Conservation (phyloP, 306 rosid genomes). For the Cucumis sativus region DNA sequence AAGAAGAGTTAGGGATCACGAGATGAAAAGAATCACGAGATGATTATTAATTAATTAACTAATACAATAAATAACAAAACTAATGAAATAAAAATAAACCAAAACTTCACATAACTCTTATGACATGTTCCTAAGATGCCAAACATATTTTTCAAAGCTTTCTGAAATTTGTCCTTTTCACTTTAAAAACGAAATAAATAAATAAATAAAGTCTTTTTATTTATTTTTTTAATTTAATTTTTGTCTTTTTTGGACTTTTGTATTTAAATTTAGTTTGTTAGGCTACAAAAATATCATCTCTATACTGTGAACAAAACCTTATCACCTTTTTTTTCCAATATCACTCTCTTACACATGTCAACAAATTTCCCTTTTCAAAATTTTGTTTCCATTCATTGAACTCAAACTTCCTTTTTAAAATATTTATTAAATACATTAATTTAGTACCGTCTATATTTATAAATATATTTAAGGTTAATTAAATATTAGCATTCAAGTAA, state of each 20-base stretch:
- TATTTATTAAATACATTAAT: not conserved
- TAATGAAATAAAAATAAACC: not conserved
- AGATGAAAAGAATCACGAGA: not conserved
- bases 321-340: not conserved
- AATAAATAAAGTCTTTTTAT: too few species aligned
- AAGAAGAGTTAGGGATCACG: not conserved
- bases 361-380: not conserved
- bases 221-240: not conserved
- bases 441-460: too few species aligned
- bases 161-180: not conserved
- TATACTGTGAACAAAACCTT: not conserved
- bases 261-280: not conserved
- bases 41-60: not conserved
- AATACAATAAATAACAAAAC: not conserved
- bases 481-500: not conserved
- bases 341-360: not conserved
- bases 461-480: too few species aligned
- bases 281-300: not conserved
- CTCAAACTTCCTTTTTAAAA: not conserved
- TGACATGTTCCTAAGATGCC: conserved; percentile 1
- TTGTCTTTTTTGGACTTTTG: not conserved
- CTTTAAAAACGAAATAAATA: not conserved
- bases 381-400: not conserved
- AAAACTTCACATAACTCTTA: conserved; percentile 2
- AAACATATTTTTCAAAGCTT: not conserved